Conservation (phyloP, 1,139 yeast genomes). For the Debaryomyces psychrophilus region DNA sequence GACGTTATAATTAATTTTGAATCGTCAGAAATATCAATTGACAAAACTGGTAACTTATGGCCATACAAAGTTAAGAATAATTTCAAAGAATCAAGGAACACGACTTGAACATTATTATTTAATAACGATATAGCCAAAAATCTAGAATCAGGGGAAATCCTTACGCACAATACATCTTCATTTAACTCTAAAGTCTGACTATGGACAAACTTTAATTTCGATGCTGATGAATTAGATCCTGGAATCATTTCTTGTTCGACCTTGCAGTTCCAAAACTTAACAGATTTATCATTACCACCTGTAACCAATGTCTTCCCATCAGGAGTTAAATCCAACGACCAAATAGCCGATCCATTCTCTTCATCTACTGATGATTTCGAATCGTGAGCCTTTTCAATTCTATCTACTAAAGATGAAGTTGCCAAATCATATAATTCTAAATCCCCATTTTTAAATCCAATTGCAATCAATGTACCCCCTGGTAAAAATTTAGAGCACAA, state of each 20-base stretch:
- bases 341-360: slow-evolving; percentile 71
- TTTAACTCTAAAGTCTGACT: slow-evolving; percentile 79
- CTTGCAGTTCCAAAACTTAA: slow-evolving; percentile 86
- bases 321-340: slow-evolving; percentile 86
- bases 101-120: slow-evolving; percentile 92
- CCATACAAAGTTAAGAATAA: slow-evolving; percentile 90
- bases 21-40: slow-evolving; percentile 87
- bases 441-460: slow-evolving; percentile 90
- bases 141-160: slow-evolving; percentile 79
- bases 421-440: slow-evolving; percentile 86
- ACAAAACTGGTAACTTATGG: slow-evolving; percentile 89
- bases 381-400: slow-evolving; percentile 72
- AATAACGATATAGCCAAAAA: slow-evolving; percentile 81
- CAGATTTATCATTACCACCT: slow-evolving; percentile 91
- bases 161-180: slow-evolving; percentile 83
- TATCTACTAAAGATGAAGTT: slow-evolving; percentile 71
- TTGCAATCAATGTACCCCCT: slow-evolving; percentile 83
- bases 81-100: slow-evolving; percentile 82
- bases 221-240: slow-evolving; percentile 60
- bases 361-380: slow-evolving; percentile 21
- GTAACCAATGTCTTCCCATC: slow-evolving; percentile 87
- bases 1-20: slow-evolving; percentile 86
- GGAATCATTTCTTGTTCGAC: slow-evolving; percentile 69
- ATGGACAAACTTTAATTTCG: slow-evolving; percentile 66
- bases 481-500: slow-evolving; percentile 82